These are phyloP conservation scores for Plenodomus tracheiphilus DNA, from an alignment of 2,329 filamentous ascomycete genomes.

Conservation along the genomic window DNA sequence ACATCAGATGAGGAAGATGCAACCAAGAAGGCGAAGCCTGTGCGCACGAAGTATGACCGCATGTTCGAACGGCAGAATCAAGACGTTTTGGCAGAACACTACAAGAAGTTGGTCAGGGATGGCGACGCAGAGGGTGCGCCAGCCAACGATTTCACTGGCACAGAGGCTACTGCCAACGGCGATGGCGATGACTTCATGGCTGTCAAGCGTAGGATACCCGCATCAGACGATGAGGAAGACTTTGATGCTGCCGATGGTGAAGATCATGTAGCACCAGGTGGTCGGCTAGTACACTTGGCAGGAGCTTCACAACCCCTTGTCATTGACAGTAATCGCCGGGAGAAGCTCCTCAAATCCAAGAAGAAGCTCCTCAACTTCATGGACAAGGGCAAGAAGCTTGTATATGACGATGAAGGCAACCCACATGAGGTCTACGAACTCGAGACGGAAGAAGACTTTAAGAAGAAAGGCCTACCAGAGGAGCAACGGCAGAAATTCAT, in stretches of 20 bases:
- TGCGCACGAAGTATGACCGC: conserved; percentile 92
- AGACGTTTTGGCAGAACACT: conserved; percentile 92
- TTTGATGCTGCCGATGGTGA: conserved; percentile 51
- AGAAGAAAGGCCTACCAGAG: conserved; percentile 72
- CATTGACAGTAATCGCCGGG: conserved; percentile 91
- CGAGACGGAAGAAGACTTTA: conserved; percentile 81
- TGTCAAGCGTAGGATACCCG: conserved; percentile 84
- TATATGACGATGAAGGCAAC: conserved; percentile 91
- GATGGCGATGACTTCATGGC: conserved; percentile 82
- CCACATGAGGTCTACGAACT: conserved; percentile 86
- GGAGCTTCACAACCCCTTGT: conserved; percentile 71
- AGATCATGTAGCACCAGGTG: conserved; percentile 47
- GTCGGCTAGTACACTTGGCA: conserved; percentile 65
- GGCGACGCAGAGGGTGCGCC: conserved; percentile 47
- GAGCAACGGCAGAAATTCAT: conserved; percentile 78
- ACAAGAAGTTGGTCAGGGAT: conserved; percentile 77
- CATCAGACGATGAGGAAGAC: conserved; percentile 59
- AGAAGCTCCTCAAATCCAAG: conserved; percentile 93
- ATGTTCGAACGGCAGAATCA: conserved; percentile 99
- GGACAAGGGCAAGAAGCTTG: conserved; percentile 79
- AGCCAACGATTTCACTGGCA: conserved; percentile 39
- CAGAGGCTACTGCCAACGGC: conserved; percentile 47
- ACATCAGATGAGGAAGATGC: conserved; percentile 61
- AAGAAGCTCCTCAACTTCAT: conserved; percentile 92
- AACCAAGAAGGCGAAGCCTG: conserved; percentile 62